Percentiles rank a stretch among this genome's conserved stretches.
Conservation (phyloP, 345 rosid genomes). For the Litchi chinensis region DNA sequence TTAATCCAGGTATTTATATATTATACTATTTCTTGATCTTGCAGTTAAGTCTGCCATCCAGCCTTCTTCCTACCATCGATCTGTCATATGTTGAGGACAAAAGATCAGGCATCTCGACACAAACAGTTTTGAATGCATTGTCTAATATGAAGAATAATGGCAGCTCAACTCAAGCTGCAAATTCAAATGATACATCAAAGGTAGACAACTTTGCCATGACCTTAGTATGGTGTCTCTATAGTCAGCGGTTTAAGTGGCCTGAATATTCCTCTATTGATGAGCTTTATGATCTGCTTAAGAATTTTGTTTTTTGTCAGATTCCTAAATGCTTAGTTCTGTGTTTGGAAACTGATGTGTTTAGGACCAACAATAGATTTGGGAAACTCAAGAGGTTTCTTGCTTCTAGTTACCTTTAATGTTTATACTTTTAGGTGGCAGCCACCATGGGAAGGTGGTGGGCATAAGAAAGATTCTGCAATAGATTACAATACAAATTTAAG, state of each 20-base stretch:
- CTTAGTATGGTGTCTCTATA: background rate
- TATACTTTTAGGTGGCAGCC: background rate
- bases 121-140: conserved; percentile 40
- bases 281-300: background rate
- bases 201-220: conserved; percentile 36
- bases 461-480: background rate
- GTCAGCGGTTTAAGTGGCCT: background rate
- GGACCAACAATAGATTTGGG: background rate
- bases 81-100: conserved; percentile 45
- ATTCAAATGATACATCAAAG: conserved; percentile 46
- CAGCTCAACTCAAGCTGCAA: conserved; percentile 35
- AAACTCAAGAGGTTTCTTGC: background rate
- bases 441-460: background rate
- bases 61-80: conserved; percentile 52
- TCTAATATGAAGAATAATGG: conserved; percentile 35
- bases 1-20: background rate
- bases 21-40: conserved; percentile 27
- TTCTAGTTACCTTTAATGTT: background rate
- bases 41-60: conserved; percentile 68
- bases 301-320: background rate
- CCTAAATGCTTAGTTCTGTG: conserved; percentile 5
- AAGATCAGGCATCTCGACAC: conserved; percentile 42
- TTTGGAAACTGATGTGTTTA: background rate
- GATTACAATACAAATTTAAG: background rate
- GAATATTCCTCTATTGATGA: background rate